Conservation (phyloP, 805 yeast species). For the Wickerhamiella sorbophila region DNA sequence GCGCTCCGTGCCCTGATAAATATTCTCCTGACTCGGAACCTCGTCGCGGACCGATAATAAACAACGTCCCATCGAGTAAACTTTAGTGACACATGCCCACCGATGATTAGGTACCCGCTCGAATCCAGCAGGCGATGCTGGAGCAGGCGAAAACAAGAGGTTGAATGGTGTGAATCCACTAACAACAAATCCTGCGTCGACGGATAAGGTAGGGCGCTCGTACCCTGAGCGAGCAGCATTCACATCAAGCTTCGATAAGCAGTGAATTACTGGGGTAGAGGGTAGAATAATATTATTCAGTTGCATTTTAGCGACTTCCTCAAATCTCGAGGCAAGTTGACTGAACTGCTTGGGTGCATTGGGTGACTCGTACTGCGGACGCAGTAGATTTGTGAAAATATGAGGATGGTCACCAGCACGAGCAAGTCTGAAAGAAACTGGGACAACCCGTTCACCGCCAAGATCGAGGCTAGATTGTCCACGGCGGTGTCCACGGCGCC, state of each 20-base stretch:
- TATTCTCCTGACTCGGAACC: conserved; percentile 15
- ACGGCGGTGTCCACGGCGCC: conserved; percentile 15
- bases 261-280: conserved; percentile 22
- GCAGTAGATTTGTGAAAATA: conserved; percentile 22
- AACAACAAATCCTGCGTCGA: conserved; percentile 18
- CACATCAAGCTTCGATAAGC: conserved; percentile 19
- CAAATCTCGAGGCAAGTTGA: conserved; percentile 19
- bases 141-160: conserved; percentile 3
- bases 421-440: conserved; percentile 18
- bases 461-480: conserved; percentile 14
- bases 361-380: conserved; percentile 26
- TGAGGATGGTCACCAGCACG: conserved; percentile 12
- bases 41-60: conserved; percentile 17
- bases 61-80: conserved; percentile 23
- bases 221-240: conserved; percentile 2
- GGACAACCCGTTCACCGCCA: conserved; percentile 16
- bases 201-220: background rate
- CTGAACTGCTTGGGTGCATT: conserved; percentile 18
- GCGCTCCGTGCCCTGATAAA: conserved; percentile 19
- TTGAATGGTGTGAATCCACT: conserved; percentile 2
- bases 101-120: conserved; percentile 12
- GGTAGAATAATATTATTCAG: conserved; percentile 9
- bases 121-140: background rate
- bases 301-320: conserved; percentile 15
- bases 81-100: conserved; percentile 23